Evolutionary conservation across 768 basidiomycete genomes (phyloP).

Genomic region (Collybia sordida): DNA sequence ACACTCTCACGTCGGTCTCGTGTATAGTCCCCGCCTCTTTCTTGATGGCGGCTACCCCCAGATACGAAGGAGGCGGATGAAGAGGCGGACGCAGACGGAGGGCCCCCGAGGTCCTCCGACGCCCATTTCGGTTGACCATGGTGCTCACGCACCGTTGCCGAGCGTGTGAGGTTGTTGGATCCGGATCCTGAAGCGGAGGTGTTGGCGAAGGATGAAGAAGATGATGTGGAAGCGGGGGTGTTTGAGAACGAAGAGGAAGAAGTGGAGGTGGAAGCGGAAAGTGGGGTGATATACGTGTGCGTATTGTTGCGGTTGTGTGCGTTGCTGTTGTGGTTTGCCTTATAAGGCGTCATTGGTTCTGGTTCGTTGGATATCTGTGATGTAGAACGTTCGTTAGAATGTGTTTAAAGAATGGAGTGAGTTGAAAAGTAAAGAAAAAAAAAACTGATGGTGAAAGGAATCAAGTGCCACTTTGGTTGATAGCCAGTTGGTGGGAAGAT

Average conservation of each 20-base stretch:
- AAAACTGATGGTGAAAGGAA: background rate
- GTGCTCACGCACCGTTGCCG: slow-evolving; percentile 15
- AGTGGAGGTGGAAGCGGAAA: slow-evolving; percentile 5
- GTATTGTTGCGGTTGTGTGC: slow-evolving; percentile 1
- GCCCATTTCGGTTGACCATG: slow-evolving; percentile 54
- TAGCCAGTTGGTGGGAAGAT: background rate
- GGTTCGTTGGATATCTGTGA: slow-evolving; percentile 2
- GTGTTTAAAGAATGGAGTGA: background rate
- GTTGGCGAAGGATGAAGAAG: background rate
- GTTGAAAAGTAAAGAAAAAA: background rate
- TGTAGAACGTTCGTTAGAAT: background rate
- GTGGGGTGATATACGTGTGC: too few relatives aligned
- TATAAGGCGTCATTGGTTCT: slow-evolving; percentile 14
- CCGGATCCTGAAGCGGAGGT: background rate
- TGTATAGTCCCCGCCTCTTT: background rate
- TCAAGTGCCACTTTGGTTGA: background rate
- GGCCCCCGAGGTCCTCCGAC: slow-evolving; percentile 40
- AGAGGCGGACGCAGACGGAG: background rate
- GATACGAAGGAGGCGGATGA: background rate
- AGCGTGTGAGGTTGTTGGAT: background rate
- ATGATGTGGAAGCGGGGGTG: background rate
- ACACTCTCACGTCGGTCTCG: background rate
- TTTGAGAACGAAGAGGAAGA: slow-evolving; percentile 1
- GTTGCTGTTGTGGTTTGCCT: slow-evolving; percentile 4
- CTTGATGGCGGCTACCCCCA: background rate